Evolutionary conservation across 2,329 filamentous ascomycete species (phyloP).

Genomic region (Lasiodiplodia theobromae): DNA sequence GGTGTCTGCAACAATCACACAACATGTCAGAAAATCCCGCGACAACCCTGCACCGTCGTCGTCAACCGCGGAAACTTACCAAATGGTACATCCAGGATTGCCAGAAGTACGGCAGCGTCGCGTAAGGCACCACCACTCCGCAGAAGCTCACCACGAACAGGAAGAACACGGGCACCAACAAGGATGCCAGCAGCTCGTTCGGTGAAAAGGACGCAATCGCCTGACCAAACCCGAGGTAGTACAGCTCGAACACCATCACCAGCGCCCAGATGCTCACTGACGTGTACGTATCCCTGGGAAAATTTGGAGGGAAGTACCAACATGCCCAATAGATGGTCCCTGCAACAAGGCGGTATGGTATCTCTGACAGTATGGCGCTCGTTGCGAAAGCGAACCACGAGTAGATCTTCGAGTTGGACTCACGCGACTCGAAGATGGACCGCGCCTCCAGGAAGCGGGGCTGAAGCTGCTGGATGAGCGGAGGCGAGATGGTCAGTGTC

Average conservation of each 20-base stretch:
- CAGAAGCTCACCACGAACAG: slow-evolving; percentile 75
- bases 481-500: slow-evolving; percentile 76
- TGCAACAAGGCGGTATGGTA: slow-evolving; percentile 72
- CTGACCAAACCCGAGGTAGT: slow-evolving; percentile 70
- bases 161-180: slow-evolving; percentile 74
- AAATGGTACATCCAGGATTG: slow-evolving; percentile 49
- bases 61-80: slow-evolving; percentile 20
- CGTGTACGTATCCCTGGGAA: slow-evolving; percentile 62
- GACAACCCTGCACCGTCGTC: not conserved
- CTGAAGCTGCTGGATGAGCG: slow-evolving; percentile 78
- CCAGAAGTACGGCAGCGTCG: slow-evolving; percentile 71
- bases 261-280: slow-evolving; percentile 69
- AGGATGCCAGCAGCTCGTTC: slow-evolving; percentile 70
- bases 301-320: slow-evolving; percentile 63
- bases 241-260: slow-evolving; percentile 71
- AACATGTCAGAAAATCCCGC: slow-evolving; percentile 46
- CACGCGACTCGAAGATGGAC: slow-evolving; percentile 73
- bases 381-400: slow-evolving; percentile 75
- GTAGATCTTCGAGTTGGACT: slow-evolving; percentile 81
- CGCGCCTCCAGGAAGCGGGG: slow-evolving; percentile 73
- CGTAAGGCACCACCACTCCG: slow-evolving; percentile 75
- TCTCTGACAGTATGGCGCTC: slow-evolving; percentile 70
- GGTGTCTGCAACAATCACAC: slow-evolving; percentile 67
- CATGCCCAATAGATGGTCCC: slow-evolving; percentile 67
- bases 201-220: slow-evolving; percentile 71